phyloP scores from a whole-genome alignment of 495 filamentous ascomycete species.

The Podospora didyma region DNA sequence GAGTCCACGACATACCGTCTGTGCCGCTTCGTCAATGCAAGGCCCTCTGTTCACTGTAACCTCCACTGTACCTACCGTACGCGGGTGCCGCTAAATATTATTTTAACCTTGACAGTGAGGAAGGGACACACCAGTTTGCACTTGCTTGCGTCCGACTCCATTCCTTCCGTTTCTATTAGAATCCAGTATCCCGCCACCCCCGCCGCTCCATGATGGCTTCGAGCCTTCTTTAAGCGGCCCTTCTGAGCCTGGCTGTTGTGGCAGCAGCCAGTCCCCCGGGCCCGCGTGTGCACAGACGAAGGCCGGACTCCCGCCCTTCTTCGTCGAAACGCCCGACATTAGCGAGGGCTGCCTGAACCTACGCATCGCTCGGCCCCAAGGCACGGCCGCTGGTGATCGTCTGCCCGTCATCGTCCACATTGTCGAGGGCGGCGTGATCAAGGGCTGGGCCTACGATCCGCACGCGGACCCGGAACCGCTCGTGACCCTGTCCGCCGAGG shows the following conservation, averaged over 20 bases:
- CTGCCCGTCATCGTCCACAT: constrained; percentile 42
- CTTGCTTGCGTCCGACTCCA: not conserved
- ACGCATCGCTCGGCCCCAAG: constrained; percentile 34
- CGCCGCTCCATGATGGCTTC: not conserved
- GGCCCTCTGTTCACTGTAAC: not conserved
- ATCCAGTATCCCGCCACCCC: not conserved
- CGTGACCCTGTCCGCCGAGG: constrained; percentile 29
- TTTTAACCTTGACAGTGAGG: no score
- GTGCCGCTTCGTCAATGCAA: not conserved
- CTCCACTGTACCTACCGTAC: no score
- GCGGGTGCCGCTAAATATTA: no score
- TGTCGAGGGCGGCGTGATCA: constrained; percentile 35
- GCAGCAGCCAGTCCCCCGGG: constrained; percentile 11
- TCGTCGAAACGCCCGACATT: constrained; percentile 28
- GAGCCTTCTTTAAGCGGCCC: not conserved
- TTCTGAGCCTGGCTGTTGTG: not conserved
- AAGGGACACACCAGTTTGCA: no score
- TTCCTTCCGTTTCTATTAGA: not conserved
- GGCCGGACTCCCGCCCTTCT: constrained; percentile 33
- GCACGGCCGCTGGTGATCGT: constrained; percentile 20
- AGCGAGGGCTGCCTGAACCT: constrained; percentile 42
- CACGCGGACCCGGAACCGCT: constrained; percentile 34
- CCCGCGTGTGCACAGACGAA: constrained; percentile 36
- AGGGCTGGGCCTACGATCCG: constrained; percentile 33
- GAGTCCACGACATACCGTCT: no score